Evolutionary conservation across 2,329 filamentous ascomycete species (phyloP), one percentile per base, ranked within the genome.

Genomic region (Leptoxyphium fumago): DNA sequence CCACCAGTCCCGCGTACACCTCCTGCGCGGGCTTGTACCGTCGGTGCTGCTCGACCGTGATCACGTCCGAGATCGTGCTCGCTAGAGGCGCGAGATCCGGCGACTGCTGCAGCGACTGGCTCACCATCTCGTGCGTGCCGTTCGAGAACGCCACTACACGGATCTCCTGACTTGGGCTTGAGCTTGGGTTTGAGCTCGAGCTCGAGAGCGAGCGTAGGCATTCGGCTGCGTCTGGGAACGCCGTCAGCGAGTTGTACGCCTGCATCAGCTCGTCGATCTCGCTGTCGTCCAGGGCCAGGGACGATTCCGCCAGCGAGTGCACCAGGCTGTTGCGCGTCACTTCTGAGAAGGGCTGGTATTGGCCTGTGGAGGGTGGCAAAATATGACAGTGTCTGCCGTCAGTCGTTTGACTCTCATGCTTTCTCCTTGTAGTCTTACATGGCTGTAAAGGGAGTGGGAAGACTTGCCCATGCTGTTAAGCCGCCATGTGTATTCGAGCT

Each of bases 401-500:
- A 26, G 21, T 7, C 3, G 21, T 26, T 3, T 26, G 21, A 26
- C n/a, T 26, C 21, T 26, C 21, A 26, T n/a, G n/a, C n/a, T n/a
- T n/a, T n/a, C n/a, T n/a, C n/a, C n/a, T n/a, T n/a, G n/a, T n/a
- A 26, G 4, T 26, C 21, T 26, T 4, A 26, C 21, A 4, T 26
- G 21, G 43, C n/a, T 42, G 36, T 43, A 42, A 36, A 42, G 15
- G 40, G 14, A 42, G 14, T 43, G 43, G 29, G 43, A 45, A 44
- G 21, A 38, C 13, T 38, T 64, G 82, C 82, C 72, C 82, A 87
- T 87, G 67, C 76, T 80, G 55, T 79, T 86, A 50, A 81, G 63
- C 42, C 82, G 69, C 80, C 80, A 87, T 34, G 82, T 84, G 53
- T 86, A 88, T 61, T 86, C 82, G 8, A 87, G 66, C 60, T 87